These are phyloP conservation scores for Laburnicola sp. DNA, from an alignment of 2,329 filamentous ascomycete genomes.

Conservation along the genomic window DNA sequence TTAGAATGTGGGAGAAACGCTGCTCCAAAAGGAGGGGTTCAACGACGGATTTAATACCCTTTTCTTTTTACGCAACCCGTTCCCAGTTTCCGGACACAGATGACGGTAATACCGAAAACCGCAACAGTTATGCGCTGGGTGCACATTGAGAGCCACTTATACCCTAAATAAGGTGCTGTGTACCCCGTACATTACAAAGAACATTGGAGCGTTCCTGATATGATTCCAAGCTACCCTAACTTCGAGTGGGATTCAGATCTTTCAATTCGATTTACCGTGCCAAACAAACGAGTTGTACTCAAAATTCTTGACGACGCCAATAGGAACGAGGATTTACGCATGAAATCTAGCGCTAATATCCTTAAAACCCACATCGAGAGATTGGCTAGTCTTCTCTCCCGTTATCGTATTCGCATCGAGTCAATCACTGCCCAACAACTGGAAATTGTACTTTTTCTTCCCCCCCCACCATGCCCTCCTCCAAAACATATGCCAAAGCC, in stretches of 20 bases:
- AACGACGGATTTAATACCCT: neutral
- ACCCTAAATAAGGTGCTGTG: neutral
- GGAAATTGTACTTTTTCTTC: constrained; percentile 2
- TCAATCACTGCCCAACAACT: neutral
- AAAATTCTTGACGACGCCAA: constrained; percentile 4
- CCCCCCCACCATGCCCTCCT: neutral
- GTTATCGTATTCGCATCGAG: constrained; percentile 3
- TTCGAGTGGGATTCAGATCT: constrained; percentile 2
- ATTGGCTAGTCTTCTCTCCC: neutral
- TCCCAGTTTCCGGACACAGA: too few relatives aligned
- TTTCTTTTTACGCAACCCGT: too few relatives aligned
- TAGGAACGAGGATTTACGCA: neutral
- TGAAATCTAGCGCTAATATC: neutral
- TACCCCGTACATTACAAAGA: neutral
- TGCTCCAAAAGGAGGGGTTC: neutral
- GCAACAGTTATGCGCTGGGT: too few relatives aligned
- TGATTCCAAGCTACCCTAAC: constrained; percentile 8
- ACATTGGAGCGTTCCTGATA: neutral
- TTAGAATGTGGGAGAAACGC: neutral
- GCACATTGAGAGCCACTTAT: neutral
- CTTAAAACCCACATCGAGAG: constrained; percentile 1
- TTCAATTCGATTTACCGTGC: constrained; percentile 2
- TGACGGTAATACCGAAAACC: too few relatives aligned
- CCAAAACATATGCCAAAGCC: too few relatives aligned
- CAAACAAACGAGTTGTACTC: constrained; percentile 3